phyloP scores from a whole-genome alignment of 1,284 basidiomycete species.

The Moniliella sp. region DNA sequence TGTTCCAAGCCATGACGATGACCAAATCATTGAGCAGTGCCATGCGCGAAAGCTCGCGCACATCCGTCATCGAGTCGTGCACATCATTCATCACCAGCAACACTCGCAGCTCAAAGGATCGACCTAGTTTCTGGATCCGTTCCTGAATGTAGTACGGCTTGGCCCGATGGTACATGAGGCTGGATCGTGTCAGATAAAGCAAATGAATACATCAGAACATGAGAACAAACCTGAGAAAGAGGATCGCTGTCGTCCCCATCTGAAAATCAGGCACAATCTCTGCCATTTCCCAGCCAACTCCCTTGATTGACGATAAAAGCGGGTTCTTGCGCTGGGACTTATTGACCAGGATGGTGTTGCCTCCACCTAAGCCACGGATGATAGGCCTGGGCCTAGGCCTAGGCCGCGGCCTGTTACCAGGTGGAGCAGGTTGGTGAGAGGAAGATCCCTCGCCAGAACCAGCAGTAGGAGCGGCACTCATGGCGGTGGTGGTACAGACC shows the following conservation, averaged over 20 bases:
- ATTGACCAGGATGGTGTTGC: slow-evolving; percentile 21
- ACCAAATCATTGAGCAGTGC: slow-evolving; percentile 69
- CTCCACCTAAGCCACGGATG: slow-evolving; percentile 5
- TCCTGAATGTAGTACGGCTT: slow-evolving; percentile 91
- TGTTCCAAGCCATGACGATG: slow-evolving; percentile 67
- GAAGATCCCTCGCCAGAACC: too few relatives aligned
- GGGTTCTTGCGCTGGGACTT: slow-evolving; percentile 57
- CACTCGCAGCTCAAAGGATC: slow-evolving; percentile 60
- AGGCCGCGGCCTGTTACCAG: too few relatives aligned
- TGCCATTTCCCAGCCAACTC: slow-evolving; percentile 77
- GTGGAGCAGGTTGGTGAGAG: too few relatives aligned
- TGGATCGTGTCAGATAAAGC: too few relatives aligned
- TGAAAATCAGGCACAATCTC: slow-evolving; percentile 61
- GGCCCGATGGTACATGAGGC: slow-evolving; percentile 76
- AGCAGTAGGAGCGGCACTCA: too few relatives aligned
- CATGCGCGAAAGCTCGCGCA: slow-evolving; percentile 69
- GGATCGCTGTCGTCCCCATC: slow-evolving; percentile 17
- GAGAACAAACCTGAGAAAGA: too few relatives aligned
- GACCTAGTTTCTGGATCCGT: slow-evolving; percentile 64
- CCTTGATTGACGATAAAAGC: slow-evolving; percentile 57
- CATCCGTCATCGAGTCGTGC: slow-evolving; percentile 71
- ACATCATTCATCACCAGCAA: slow-evolving; percentile 81
- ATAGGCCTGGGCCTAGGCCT: too few relatives aligned
- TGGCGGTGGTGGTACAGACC: too few relatives aligned
- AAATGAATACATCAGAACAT: too few relatives aligned